Evolutionary conservation across 352 stramenopile genomes (phyloP), one percentile per base, ranked within the genome.

Genomic region (Pythium biforme): DNA sequence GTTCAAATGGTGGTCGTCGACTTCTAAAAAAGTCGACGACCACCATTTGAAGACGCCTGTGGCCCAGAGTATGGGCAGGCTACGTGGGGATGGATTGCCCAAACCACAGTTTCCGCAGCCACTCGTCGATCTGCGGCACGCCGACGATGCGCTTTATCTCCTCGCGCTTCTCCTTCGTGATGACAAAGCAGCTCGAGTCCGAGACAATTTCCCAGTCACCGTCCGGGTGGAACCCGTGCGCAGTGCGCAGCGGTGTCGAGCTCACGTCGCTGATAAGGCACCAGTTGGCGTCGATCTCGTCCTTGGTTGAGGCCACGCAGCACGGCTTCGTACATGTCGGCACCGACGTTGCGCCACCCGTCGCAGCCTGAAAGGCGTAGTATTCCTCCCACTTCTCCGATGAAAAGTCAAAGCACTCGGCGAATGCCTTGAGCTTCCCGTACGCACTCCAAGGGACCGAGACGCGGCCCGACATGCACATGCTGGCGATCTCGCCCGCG

Each of bases 251-350:
- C 29, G 70, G 86, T 0, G 74, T 77, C 8, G 79, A 79, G 41
- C 80, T 84, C 1, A 79, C 68, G 53, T 94, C 85, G 40, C 73
- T 80, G 15, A 94, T 77, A 41, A 94, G 55, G 40, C 87, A 72
- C 85, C 85, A 94, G 62, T 94, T 88, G n/a, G 83, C 73, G 53
- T 92, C 83, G 58, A 94, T 91, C 40, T 90, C 81, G 45, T 92
- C 85, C 46, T 86, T 86, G 9, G 73, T 86, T 41, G 72, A 82
- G 46, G 83, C 72, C 52, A 73, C 67, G 62, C 85, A 94, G 59
- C 85, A 94, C 12, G 39, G 23, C 58, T 88, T 86, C 3, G 67
- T 70, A 52, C 85, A 94, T 27, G 75, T 54, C 0, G 75, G 71
- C 23, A 75, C 49, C 10, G 56, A 37, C 59, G 65, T 50, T 26